Evolutionary conservation across 768 basidiomycete species (phyloP).

Genomic region (Thelephora aurantiotincta): DNA sequence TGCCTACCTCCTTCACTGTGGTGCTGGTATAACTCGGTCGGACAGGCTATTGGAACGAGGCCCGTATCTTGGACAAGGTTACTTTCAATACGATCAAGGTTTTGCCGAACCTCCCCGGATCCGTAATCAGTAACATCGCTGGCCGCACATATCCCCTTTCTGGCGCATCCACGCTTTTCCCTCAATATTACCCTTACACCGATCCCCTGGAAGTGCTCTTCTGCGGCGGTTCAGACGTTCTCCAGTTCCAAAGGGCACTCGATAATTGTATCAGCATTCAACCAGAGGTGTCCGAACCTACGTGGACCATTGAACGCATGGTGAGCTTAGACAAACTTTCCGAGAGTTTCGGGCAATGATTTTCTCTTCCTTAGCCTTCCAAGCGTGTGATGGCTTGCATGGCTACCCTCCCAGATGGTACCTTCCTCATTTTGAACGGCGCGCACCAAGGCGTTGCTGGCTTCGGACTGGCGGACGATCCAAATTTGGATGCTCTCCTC

Average conservation of each 20-base stretch:
- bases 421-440: slow-evolving; percentile 65
- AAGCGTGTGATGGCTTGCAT: slow-evolving; percentile 68
- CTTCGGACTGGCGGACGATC: slow-evolving; percentile 53
- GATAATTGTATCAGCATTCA: slow-evolving; percentile 62
- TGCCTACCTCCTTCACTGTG: background rate
- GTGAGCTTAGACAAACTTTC: slow-evolving; percentile 19
- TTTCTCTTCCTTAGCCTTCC: slow-evolving; percentile 32
- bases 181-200: slow-evolving; percentile 60
- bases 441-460: slow-evolving; percentile 58
- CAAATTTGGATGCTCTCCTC: slow-evolving; percentile 49
- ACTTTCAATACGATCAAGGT: slow-evolving; percentile 46
- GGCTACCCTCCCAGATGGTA: slow-evolving; percentile 58
- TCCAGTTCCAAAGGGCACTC: slow-evolving; percentile 27
- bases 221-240: slow-evolving; percentile 56
- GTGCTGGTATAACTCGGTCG: background rate
- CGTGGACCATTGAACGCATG: slow-evolving; percentile 71
- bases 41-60: slow-evolving; percentile 69
- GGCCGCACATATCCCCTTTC: slow-evolving; percentile 72
- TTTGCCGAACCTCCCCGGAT: slow-evolving; percentile 63
- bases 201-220: slow-evolving; percentile 54
- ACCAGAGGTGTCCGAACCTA: slow-evolving; percentile 46
- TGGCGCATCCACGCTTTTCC: slow-evolving; percentile 56
- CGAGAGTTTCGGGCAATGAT: background rate
- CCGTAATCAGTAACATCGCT: slow-evolving; percentile 56
- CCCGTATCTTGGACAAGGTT: slow-evolving; percentile 53